phyloP scores from a whole-genome alignment of 352 stramenopile genomes.

The Phytopythium sindhum region DNA sequence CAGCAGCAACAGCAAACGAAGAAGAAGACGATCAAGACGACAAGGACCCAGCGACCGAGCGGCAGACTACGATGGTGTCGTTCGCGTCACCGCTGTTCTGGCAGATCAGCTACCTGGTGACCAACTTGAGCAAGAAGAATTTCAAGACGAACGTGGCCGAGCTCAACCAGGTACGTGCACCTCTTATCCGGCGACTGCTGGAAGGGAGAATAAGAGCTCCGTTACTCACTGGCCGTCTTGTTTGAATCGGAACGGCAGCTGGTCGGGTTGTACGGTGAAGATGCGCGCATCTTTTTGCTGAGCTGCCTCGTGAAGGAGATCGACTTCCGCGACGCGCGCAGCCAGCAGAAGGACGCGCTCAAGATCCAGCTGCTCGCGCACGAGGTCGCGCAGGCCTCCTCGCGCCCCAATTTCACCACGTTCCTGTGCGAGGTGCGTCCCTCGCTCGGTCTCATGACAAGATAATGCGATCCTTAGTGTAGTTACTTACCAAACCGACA shows the following conservation, averaged over 20 bases:
- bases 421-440: slow-evolving; percentile 77
- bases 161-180: slow-evolving; percentile 86
- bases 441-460: neutral
- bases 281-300: slow-evolving; percentile 88
- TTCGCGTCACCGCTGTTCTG: slow-evolving; percentile 92
- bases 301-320: slow-evolving; percentile 91
- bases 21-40: neutral
- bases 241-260: slow-evolving; percentile 43
- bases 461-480: neutral
- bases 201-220: neutral
- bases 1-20: neutral
- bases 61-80: slow-evolving; percentile 59
- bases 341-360: slow-evolving; percentile 80
- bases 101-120: slow-evolving; percentile 93
- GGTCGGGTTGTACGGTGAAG: slow-evolving; percentile 89
- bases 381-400: slow-evolving; percentile 87
- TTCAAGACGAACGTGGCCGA: slow-evolving; percentile 92
- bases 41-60: neutral
- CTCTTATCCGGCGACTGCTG: neutral
- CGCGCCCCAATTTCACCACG: slow-evolving; percentile 88
- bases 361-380: slow-evolving; percentile 90
- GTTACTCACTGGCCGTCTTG: slow-evolving; percentile 1
- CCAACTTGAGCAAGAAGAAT: slow-evolving; percentile 93
- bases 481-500: neutral
- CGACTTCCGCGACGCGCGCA: slow-evolving; percentile 84